Conservation (phyloP, 73 alveolate species). For the Paramecium bursaria region DNA sequence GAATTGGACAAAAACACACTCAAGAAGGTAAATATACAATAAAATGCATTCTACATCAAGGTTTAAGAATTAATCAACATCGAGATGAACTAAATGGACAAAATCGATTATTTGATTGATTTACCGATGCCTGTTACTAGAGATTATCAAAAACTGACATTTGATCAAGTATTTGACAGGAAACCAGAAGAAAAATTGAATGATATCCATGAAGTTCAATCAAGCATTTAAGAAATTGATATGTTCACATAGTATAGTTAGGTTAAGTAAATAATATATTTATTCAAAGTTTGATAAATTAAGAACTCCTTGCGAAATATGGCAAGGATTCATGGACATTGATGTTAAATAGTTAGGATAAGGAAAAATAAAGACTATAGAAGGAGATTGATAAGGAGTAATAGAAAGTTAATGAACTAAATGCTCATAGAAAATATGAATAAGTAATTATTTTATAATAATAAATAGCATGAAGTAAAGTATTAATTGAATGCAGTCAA, state of each 20-base stretch:
- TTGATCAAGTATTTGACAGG: slow-evolving; percentile 9
- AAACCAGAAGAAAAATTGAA: slow-evolving; percentile 4
- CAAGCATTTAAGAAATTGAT: background rate
- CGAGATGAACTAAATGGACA: slow-evolving; percentile 50
- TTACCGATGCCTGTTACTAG: slow-evolving; percentile 33
- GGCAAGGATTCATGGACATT: slow-evolving; percentile 52
- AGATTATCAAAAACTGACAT: background rate
- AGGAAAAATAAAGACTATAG: slow-evolving; percentile 23
- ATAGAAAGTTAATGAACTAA: slow-evolving; percentile 7
- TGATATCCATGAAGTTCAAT: slow-evolving; percentile 19
- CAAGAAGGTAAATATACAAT: background rate
- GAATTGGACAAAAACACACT: slow-evolving; percentile 4
- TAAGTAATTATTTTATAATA: background rate
- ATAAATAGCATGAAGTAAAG: slow-evolving; percentile 41
- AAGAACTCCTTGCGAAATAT: slow-evolving; percentile 23
- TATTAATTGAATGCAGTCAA: slow-evolving; percentile 20
- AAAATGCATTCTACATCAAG: background rate
- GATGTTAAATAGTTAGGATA: slow-evolving; percentile 19
- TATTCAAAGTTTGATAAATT: slow-evolving; percentile 31
- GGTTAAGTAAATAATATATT: background rate
- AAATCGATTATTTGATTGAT: slow-evolving; percentile 24
- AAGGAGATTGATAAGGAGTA: background rate
- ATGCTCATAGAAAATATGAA: slow-evolving; percentile 55
- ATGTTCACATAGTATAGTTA: background rate
- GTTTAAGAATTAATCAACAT: background rate